Base-by-base conservation (phyloP, 2,329 filamentous ascomycete genomes). In the Calonectria multiphialidica region DNA sequence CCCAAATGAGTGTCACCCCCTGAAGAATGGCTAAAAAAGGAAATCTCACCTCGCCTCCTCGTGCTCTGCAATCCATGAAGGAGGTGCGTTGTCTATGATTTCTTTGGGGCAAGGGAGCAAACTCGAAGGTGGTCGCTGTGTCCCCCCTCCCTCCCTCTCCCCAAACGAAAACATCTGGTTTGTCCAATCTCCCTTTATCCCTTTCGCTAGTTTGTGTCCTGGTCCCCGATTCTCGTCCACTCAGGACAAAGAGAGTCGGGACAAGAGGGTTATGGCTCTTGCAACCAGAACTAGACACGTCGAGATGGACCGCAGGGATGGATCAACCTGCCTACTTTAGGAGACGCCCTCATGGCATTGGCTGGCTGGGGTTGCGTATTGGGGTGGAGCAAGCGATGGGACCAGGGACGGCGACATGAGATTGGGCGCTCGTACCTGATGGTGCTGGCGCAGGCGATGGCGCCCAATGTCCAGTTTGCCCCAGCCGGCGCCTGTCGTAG, bases 381-480 rank as follows among this genome's bases (percentile, higher is more conserved):
- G 28, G 45, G 59, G 67, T 64, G 59, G 67, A 33, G 59, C 57
- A 25, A 23, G 59, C 25, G 59, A 64, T 37, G 59, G 21, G 66
- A 69, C 61, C 30, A 50, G 61, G 66, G 57, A 47, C 49, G 33
- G 67, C 44, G 53, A 69, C 47, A 64, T 64, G 57, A 42, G 67
- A 69, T 64, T 69, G 67, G 40, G 66, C 55, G n/a, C 30, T 62
- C 55, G 55, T 62, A 23, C 42, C 55, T 61, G 28, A 49, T 30
- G 21, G 66, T 68, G 66, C 30, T 42, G 63, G 45, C 37, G 62
- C 42, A 61, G 42, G 37, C 47, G 59, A 64, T 69, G 62, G 59
- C 28, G 67, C 37, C 65, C 55, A 66, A 66, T 49, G 30, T 44
- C 47, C 63, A 40, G 40, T 35, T 28, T 30, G n/a, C 47, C 63